A percentile compares a stretch with the other conserved stretches of the same genome.
These are phyloP conservation scores for Acacia acuminata DNA, from an alignment of 306 rosid species.

Conservation along the genomic window DNA sequence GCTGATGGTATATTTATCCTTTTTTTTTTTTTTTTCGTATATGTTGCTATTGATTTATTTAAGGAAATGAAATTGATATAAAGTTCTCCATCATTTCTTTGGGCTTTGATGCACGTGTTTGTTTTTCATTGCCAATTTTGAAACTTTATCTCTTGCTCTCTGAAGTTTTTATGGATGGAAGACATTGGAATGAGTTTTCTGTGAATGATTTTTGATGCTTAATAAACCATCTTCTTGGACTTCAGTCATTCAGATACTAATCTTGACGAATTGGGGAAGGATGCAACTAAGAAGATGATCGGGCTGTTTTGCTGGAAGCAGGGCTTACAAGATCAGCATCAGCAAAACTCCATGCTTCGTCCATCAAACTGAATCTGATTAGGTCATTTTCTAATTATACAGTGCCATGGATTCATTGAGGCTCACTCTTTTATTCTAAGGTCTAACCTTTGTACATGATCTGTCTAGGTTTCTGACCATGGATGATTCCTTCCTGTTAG, in stretches of 20 bases:
- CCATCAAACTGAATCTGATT: slow-evolving; percentile 77
- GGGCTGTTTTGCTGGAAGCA: slow-evolving; percentile 82
- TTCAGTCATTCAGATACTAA: slow-evolving; percentile 84
- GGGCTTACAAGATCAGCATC: slow-evolving; percentile 88
- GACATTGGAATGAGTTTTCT: slow-evolving; percentile 5
- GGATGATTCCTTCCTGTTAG: slow-evolving; percentile 90
- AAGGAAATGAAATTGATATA: slow-evolving; percentile 19
- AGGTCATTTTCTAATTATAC: slow-evolving; percentile 53
- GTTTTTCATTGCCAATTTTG: slow-evolving; percentile 13
- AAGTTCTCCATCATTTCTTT: slow-evolving; percentile 16
- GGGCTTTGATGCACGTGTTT: slow-evolving; percentile 8
- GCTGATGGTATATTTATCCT: slow-evolving; percentile 3
- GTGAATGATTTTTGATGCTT: slow-evolving; percentile 25
- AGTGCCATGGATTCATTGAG: slow-evolving; percentile 21
- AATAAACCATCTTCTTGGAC: slow-evolving; percentile 30
- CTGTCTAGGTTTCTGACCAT: slow-evolving; percentile 79
- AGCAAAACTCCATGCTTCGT: slow-evolving; percentile 56
- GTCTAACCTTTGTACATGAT: slow-evolving; percentile 37
- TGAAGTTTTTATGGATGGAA: slow-evolving; percentile 14
- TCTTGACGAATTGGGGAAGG: slow-evolving; percentile 89
- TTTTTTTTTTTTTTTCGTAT: too few relatives aligned
- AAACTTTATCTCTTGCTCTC: slow-evolving; percentile 7
- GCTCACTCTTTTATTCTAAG: slow-evolving; percentile 16
- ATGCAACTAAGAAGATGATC: slow-evolving; percentile 76
- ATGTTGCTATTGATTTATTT: not conserved